These are phyloP conservation scores for Jatropha multifida DNA, from an alignment of 441 rosid species.

Conservation along the genomic window DNA sequence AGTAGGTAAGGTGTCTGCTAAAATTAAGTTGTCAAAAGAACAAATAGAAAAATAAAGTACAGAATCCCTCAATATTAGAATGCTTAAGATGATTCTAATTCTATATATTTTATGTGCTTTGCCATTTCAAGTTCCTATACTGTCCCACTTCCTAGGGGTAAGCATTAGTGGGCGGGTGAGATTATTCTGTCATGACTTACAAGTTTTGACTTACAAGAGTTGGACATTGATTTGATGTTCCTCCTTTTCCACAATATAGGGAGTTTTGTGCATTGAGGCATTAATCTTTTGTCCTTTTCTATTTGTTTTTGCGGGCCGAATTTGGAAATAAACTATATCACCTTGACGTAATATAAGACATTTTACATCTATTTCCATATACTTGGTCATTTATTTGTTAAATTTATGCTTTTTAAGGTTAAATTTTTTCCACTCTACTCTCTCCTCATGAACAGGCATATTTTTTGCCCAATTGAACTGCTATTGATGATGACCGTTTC, in stretches of 20 bases:
- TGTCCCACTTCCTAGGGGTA: neutral
- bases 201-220: neutral
- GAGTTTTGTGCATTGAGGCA: neutral
- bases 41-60: neutral
- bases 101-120: neutral
- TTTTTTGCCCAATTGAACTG: neutral
- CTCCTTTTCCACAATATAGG: no score
- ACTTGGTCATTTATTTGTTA: no score
- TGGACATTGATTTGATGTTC: neutral
- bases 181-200: neutral
- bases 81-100: neutral
- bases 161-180: neutral
- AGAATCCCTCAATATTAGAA: neutral
- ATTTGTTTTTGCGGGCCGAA: no score
- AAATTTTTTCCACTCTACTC: neutral
- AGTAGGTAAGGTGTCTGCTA: neutral
- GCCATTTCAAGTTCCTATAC: neutral
- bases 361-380: no score
- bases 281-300: neutral
- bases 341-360: no score
- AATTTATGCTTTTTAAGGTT: neutral
- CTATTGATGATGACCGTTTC: constrained; percentile 6
- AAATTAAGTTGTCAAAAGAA: neutral
- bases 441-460: neutral
- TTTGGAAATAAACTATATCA: no score